Evolutionary conservation across 2,329 filamentous ascomycete genomes (phyloP), one percentile per base, ranked within the genome.

Genomic region (Diplodia seriata): DNA sequence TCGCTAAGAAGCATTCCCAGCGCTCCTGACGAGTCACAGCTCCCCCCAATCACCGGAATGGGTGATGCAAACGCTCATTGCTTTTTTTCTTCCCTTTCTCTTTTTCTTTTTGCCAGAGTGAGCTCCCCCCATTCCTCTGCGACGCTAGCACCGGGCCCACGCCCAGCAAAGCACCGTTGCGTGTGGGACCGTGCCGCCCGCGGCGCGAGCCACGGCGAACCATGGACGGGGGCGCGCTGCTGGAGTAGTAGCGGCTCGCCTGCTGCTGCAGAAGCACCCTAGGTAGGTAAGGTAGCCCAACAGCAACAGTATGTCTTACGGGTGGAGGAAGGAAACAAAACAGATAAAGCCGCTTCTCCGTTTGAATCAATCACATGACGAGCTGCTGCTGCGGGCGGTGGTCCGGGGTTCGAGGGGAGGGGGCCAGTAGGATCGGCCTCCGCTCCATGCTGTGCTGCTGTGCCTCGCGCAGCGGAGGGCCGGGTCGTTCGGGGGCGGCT

Each of bases 21-120:
- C 29, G 36, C 43, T n/a, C 59, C 29, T 63, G 47, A 63, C 59
- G 59, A 63, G 50, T 63, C 59, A 49, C 29, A 61, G 20, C 40
- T 50, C 36, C 18, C 36, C 18, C 12, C 23, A 9, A 9, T 49
- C 40, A 31, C 8, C 33, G 59, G 59, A 63, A 63, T 63, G 59
- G 31, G 43, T 23, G 38, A 61, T 31, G 56, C n/a, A 47, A 18
- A 23, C 20, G 40, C 57, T 26, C 47, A 15, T 63, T 53, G 59
- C 47, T 53, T 63, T 63, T 12, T 38, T 38, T 38, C 14, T 38
- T 2, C 26, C 3, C 11, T 1, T 38, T 38, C 11, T 38, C 1
- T 3, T 38, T 38, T 36, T 36, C 7, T 12, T 38, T 38, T 53
- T 49, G 26, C 23, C 23, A 33, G 40, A 49, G 26, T 5, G 20